phyloP scores from a whole-genome alignment of 257 asterid species.

The Solanum rostratum region DNA sequence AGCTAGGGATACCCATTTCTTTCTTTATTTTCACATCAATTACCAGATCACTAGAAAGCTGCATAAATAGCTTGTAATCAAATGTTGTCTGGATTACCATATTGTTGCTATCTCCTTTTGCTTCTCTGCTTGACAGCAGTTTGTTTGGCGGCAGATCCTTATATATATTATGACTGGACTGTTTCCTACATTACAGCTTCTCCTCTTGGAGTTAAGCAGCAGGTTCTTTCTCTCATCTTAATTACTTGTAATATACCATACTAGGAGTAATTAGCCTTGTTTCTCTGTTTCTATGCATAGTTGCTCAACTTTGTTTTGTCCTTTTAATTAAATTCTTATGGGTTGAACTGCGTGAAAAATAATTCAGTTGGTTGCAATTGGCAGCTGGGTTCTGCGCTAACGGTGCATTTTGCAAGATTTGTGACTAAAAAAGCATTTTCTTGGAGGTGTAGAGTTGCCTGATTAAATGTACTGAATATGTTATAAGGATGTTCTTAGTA shows the following conservation, averaged over 20 bases:
- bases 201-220: slow-evolving; percentile 78
- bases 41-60: not conserved
- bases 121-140: slow-evolving; percentile 22
- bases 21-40: not conserved
- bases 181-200: slow-evolving; percentile 70
- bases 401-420: not conserved
- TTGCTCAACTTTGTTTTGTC: not conserved
- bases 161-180: slow-evolving; percentile 68
- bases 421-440: not conserved
- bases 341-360: not conserved
- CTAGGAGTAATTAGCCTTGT: not conserved
- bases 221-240: slow-evolving; percentile 29
- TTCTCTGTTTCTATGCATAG: not conserved
- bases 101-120: slow-evolving; percentile 17
- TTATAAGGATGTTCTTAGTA: not conserved
- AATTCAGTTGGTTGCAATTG: not conserved
- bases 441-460: not conserved
- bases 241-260: not conserved
- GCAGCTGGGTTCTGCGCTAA: not conserved
- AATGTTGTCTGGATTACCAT: slow-evolving; percentile 38
- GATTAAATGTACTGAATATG: not conserved
- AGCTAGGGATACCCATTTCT: not conserved
- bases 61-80: slow-evolving; percentile 1
- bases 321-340: not conserved
- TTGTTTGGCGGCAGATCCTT: slow-evolving; percentile 61